Evolutionary conservation across 495 filamentous ascomycete species (phyloP).

Genomic region (Neurospora sp.): DNA sequence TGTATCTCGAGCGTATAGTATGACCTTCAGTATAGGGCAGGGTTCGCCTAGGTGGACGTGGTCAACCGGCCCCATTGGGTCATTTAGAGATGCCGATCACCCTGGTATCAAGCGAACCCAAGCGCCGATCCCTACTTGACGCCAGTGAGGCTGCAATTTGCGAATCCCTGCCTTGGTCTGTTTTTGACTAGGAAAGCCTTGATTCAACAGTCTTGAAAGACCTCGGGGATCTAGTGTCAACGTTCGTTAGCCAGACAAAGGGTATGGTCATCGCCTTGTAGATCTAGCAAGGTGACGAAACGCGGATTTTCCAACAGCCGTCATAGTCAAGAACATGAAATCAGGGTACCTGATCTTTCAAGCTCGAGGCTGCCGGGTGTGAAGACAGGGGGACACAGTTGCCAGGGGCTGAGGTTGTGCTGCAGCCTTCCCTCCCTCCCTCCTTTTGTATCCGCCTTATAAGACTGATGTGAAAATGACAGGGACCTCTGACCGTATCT

Average conservation of each 20-base stretch:
- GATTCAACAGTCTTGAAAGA: not conserved
- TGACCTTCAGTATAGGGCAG: not conserved
- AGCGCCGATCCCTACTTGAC: not conserved
- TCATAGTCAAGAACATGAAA: not conserved
- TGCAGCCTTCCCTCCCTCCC: not conserved
- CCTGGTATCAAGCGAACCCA: not conserved
- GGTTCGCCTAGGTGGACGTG: not conserved
- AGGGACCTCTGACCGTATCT: not conserved
- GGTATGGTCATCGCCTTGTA: not conserved
- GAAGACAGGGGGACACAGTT: not conserved
- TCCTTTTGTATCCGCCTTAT: not conserved
- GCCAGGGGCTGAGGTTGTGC: not conserved
- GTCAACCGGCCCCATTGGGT: not conserved
- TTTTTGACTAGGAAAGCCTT: not conserved
- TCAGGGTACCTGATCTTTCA: not conserved
- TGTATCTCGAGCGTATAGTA: not conserved
- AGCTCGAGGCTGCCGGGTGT: not conserved
- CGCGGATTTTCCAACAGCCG: not conserved
- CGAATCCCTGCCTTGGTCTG: not conserved
- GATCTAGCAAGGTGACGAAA: not conserved
- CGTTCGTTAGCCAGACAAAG: not conserved
- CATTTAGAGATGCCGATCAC: not conserved
- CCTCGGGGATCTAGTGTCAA: not conserved
- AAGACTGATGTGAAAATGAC: not conserved
- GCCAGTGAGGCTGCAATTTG: not conserved